Evolutionary conservation across 2,329 filamentous ascomycete genomes (phyloP).

Genomic region (Mollisiaceae sp.): DNA sequence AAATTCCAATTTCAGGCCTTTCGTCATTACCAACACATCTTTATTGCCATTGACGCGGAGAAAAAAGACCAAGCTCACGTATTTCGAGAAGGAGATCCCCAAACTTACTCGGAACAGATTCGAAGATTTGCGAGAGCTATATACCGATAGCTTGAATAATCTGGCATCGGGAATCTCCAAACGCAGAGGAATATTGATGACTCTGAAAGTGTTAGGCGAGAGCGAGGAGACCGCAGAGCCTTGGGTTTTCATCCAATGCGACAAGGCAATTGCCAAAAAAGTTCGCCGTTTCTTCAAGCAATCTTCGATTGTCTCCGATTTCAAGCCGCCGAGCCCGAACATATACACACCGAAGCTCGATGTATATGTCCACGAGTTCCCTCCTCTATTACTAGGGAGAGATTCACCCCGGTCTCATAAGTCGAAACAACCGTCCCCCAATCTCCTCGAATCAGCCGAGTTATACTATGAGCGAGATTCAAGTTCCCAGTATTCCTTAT

Average conservation of each 20-base stretch:
- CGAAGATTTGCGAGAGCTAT: not conserved
- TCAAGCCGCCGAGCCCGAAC: constrained; percentile 20
- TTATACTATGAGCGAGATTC: no score
- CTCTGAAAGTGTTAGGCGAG: constrained; percentile 35
- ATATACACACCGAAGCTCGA: constrained; percentile 7
- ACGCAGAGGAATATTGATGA: constrained; percentile 26
- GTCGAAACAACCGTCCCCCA: not conserved
- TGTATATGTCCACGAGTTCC: constrained; percentile 17
- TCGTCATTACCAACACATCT: not conserved
- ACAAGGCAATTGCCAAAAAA: constrained; percentile 24
- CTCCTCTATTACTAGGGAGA: not conserved
- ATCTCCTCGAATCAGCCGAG: no score
- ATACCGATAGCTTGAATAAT: not conserved
- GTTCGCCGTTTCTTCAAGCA: constrained; percentile 33
- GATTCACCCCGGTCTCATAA: not conserved
- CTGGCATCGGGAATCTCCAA: constrained; percentile 24
- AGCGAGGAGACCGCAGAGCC: constrained; percentile 30
- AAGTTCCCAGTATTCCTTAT: no score
- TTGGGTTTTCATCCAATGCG: constrained; percentile 36
- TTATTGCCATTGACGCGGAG: not conserved
- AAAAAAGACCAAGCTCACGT: not conserved
- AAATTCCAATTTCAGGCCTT: not conserved
- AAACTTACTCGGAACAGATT: not conserved
- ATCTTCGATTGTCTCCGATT: constrained; percentile 19
- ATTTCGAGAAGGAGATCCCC: not conserved